Percentiles rank a stretch among this genome's conserved stretches.
Evolutionary conservation across 495 filamentous ascomycete genomes (phyloP).

Genomic region (Trichoderma gamsii): DNA sequence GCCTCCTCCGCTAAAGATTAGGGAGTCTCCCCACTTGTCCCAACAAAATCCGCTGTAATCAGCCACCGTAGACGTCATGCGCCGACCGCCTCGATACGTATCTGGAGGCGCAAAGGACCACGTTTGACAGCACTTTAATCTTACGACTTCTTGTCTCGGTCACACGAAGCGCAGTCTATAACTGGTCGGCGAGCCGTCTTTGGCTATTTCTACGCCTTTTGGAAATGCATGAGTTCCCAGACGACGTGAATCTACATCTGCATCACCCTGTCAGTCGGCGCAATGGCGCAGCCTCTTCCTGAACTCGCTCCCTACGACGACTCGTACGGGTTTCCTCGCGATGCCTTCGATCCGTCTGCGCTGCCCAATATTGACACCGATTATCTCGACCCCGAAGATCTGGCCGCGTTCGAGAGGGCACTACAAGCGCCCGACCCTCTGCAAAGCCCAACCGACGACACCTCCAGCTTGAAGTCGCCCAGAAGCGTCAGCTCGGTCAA

Average conservation of each 20-base stretch:
- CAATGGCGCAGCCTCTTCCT: background rate
- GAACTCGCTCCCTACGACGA: constrained; percentile 5
- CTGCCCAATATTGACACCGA: constrained; percentile 61
- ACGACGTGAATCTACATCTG: background rate
- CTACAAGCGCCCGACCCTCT: constrained; percentile 48
- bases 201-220: background rate
- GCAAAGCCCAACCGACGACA: constrained; percentile 34
- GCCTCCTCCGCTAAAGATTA: too few relatives aligned
- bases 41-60: background rate
- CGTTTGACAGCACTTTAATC: background rate
- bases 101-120: background rate
- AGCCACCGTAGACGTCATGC: constrained; percentile 9
- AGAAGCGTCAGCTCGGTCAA: constrained; percentile 22
- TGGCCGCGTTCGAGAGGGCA: constrained; percentile 53
- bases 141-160: background rate
- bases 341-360: constrained; percentile 39
- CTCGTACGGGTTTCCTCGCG: constrained; percentile 41
- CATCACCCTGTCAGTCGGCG: background rate
- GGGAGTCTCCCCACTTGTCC: too few relatives aligned
- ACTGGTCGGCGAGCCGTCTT: background rate
- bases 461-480: constrained; percentile 24
- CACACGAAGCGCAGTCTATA: background rate
- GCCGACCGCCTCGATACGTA: background rate
- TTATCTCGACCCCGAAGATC: constrained; percentile 54
- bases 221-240: background rate